A percentile compares a stretch with the other conserved stretches of the same genome.
Conservation (phyloP, 1,284 basidiomycete species). For the Ceratorhiza oryzae-sativae region DNA sequence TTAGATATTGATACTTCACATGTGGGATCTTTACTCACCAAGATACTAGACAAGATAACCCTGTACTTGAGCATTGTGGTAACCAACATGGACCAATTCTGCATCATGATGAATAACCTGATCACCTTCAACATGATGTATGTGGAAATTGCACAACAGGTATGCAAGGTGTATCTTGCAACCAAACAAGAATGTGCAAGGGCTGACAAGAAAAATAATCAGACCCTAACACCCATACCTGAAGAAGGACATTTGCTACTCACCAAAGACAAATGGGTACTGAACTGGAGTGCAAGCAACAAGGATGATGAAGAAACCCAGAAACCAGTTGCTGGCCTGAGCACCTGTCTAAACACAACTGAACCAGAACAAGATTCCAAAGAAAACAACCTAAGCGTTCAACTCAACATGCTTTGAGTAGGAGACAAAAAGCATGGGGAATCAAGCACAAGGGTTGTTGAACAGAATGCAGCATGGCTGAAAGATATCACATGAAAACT, state of each 20-base stretch:
- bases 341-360: neutral
- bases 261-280: slow-evolving; percentile 36
- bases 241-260: neutral
- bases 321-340: neutral
- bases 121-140: neutral
- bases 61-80: neutral
- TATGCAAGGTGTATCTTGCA: neutral
- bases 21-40: neutral
- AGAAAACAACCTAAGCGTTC: neutral
- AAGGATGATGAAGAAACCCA: neutral
- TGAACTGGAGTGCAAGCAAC: neutral
- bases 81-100: neutral
- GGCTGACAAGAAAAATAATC: slow-evolving; percentile 36
- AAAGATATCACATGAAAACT: slow-evolving; percentile 42
- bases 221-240: slow-evolving; percentile 13
- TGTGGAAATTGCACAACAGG: neutral
- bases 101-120: neutral
- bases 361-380: neutral
- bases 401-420: neutral
- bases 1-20: neutral
- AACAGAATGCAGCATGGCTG: slow-evolving; percentile 34
- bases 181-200: neutral
- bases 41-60: neutral
- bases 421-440: neutral
- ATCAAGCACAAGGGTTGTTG: neutral